Base-by-base conservation (phyloP, 116 monocot genomes). In the Iris pallida region DNA sequence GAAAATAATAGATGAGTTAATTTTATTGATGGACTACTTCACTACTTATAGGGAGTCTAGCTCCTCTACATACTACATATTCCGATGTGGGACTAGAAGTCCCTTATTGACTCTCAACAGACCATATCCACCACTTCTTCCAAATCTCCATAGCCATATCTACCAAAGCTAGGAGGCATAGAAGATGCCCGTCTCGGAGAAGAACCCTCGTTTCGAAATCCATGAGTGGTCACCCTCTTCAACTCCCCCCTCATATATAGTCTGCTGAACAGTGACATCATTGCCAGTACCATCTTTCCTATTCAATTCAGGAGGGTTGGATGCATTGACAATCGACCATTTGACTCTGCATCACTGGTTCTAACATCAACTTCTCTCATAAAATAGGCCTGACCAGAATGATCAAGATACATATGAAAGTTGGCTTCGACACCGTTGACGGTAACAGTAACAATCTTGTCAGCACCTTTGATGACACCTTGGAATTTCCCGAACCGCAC, bases 401-500 rank as follows among this genome's bases (percentile, higher is more conserved):
- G 84, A 57, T 95, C 95, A 68, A 95, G 86, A 68, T 66, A 83
- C 95, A 95, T 95, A 66, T 91, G 84, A 57, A 95, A 91, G 44
- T 74, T 69, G 17, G 95, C 91, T 61, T 84, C 91, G 1, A 70
- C 71, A 0, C 86, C 91, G 84, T 95, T 95, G 62, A 95, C 95
- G 16, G 82, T 68, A 46, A 95, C 89, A 8, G 72, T 68, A 42
- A 95, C 95, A 8, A 95, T 54, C 80, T 91, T 95, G 77, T 95
- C 95, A 7, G 89, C 80, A 64, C 86, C 89, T 68, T 91, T 95
- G 14, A 95, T 76, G 53, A 95, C 84, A 63, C 95, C 95, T 56
- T 91, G 91, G 72, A 95, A 95, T 58, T 95, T 95, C 8, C 95
- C 95, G 75, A 95, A 95, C 0, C 86, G 83, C 45, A 95, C 95